Base-by-base conservation (phyloP, 345 rosid genomes). In the Pistacia vera region DNA sequence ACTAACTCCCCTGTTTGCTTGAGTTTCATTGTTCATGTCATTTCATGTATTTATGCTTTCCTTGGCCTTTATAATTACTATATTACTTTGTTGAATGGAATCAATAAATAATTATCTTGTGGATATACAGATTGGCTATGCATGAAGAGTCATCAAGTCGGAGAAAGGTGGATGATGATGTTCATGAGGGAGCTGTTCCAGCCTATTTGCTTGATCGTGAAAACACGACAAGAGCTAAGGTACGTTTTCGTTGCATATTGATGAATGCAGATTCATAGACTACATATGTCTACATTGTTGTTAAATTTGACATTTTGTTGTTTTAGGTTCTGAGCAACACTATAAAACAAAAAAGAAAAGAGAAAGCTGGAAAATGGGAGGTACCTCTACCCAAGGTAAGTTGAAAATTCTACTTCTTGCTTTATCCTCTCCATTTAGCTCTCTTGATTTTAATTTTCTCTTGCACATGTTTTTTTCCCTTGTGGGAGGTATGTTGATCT, bases 341-440 rank as follows among this genome's bases (percentile, higher is more conserved):
- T 30, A 85, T 95, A 65, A 95, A 95, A 75, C 99, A 95, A 84
- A 95, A 95, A 87, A 90, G 98, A 77, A 95, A 95, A 86, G 97
- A 93, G 81, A 95, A 81, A 86, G 99, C 97, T 80, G 98, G 98
- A 49, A 95, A 93, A 76, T 95, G 98, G 98, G 99, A 95, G 71
- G 99, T 95, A 18, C 99, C 99, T 81, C 77, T 95, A 0, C 92
- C 92, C 10, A 96, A 96, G 97, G 98, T 92, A 78, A 52, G 69
- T 20, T 68, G 64, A 48, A 20, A 35, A 49, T 57, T 16, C 17
- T 20, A 3, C 63, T 48, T 44, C 51, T 33, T 63, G n/a, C 46
- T 44, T 75, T 38, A 18, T 38, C 62, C 6, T 69, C 11, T 75
- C 28, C 1, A 51, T 30, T 0, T 57, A 38, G 30, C 18, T 49